Conservation (phyloP, 1,284 basidiomycete species). For the Mycosarcoma maydis region DNA sequence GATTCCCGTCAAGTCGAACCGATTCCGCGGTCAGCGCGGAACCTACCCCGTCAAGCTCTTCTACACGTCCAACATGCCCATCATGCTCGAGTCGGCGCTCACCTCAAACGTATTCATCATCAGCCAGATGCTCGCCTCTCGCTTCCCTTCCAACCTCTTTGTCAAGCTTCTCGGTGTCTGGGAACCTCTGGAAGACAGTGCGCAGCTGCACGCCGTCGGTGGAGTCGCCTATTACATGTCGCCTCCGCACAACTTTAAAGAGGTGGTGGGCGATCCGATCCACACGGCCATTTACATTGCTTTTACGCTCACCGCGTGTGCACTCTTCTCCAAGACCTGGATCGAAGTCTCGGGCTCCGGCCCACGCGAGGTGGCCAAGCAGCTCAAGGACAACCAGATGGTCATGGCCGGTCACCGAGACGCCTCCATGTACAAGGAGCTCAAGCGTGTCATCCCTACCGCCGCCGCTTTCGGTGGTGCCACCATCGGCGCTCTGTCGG, state of each 20-base stretch:
- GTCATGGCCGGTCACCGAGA: conserved; percentile 98
- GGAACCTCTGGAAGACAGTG: conserved; percentile 95
- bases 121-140: conserved; percentile 86
- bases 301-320: conserved; percentile 93
- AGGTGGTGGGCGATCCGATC: conserved; percentile 87
- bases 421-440: conserved; percentile 97
- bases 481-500: conserved; percentile 90
- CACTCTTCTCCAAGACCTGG: conserved; percentile 99
- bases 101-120: conserved; percentile 96
- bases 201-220: conserved; percentile 88
- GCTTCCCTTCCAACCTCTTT: conserved; percentile 91
- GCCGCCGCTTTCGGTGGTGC: conserved; percentile 97
- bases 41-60: conserved; percentile 98
- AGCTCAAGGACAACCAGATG: conserved; percentile 98
- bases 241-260: conserved; percentile 87
- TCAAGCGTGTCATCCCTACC: conserved; percentile 96
- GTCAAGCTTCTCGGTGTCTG: conserved; percentile 91
- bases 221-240: conserved; percentile 98
- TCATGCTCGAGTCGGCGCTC: conserved; percentile 96
- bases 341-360: conserved; percentile 97
- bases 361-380: conserved; percentile 94
- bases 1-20: conserved; percentile 97
- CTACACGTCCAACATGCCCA: conserved; percentile 99
- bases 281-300: conserved; percentile 90
- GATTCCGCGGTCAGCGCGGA: conserved; percentile 92